Evolutionary conservation across 2,329 filamentous ascomycete species (phyloP), one percentile per base, ranked within the genome.

Genomic region (Pseudopyricularia cyperi): DNA sequence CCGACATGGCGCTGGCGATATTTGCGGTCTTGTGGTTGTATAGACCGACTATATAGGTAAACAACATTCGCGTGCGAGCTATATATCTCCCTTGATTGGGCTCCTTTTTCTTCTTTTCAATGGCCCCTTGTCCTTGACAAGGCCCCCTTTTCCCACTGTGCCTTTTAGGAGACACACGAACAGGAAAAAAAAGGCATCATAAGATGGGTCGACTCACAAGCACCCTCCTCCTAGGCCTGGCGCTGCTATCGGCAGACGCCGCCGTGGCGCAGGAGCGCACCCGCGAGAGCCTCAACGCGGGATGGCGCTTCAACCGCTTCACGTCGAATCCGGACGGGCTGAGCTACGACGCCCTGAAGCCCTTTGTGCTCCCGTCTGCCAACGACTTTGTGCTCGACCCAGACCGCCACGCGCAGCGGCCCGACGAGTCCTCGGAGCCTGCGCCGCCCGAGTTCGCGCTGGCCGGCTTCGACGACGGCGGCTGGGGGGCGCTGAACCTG

Each of bases 401-500:
- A 51, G 46, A 52, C 44, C 52, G 53, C 53, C 49, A 51, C 17
- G 26, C 37, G 30, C 50, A n/a, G 35, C 55, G 53, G 12, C n/a
- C 53, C 7, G 24, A 11, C 22, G 32, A 28, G 14, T 42, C 51
- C 8, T 48, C 55, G 1, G 39, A 44, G 26, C 33, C 30, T 6
- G 53, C 48, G 4, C 35, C 34, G 37, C 44, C 55, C 44, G 17
- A 33, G 35, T 57, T 55, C 34, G 54, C 54, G 7, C 52, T 53
- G 48, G 32, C 53, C 3, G 30, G 33, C 5, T 58, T 56, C 51
- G 63, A 73, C 51, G 72, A 74, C 54, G 61, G 55, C 14, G 47
- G 57, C 1, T 75, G 71, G 72, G 64, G 72, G 37, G 49, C 57
- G 3, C 59, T 75, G 24, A 62, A 61, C 11, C 59, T 74, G 9